Conservation (phyloP, 768 basidiomycete genomes). For the Boletus rufocinnamomeus region DNA sequence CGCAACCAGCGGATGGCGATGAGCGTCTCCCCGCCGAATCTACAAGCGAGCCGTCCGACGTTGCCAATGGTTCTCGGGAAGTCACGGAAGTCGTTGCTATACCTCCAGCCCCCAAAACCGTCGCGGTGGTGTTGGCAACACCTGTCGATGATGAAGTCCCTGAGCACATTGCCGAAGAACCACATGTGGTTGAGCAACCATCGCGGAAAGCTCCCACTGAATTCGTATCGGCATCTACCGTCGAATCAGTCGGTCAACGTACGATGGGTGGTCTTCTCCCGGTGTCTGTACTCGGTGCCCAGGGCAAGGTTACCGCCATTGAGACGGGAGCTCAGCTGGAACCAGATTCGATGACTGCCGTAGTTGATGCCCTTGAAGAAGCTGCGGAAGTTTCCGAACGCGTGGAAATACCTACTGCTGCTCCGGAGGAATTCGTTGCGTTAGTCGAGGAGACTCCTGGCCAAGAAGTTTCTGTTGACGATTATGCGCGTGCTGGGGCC, state of each 20-base stretch:
- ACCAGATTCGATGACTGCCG: not conserved
- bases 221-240: conserved; percentile 7
- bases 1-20: not conserved
- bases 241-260: conserved; percentile 3
- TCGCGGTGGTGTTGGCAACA: conserved; percentile 1
- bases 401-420: conserved; percentile 17
- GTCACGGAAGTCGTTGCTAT: conserved; percentile 7
- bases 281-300: not conserved
- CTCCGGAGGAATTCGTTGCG: conserved; percentile 11
- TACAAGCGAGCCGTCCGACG: not conserved
- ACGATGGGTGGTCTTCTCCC: conserved; percentile 8
- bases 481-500: not conserved
- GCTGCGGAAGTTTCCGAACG: conserved; percentile 10
- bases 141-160: conserved; percentile 1
- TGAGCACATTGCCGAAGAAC: conserved; percentile 3
- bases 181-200: conserved; percentile 4
- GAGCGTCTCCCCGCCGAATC: not conserved
- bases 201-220: conserved; percentile 9
- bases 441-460: conserved; percentile 22
- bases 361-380: conserved; percentile 13
- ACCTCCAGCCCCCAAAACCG: not conserved
- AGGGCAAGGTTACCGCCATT: conserved; percentile 4
- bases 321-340: conserved; percentile 20
- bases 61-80: conserved; percentile 7
- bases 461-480: conserved; percentile 4